Evolutionary conservation across 352 stramenopile species (phyloP).

Genomic region (Phytophthora ramorum): DNA sequence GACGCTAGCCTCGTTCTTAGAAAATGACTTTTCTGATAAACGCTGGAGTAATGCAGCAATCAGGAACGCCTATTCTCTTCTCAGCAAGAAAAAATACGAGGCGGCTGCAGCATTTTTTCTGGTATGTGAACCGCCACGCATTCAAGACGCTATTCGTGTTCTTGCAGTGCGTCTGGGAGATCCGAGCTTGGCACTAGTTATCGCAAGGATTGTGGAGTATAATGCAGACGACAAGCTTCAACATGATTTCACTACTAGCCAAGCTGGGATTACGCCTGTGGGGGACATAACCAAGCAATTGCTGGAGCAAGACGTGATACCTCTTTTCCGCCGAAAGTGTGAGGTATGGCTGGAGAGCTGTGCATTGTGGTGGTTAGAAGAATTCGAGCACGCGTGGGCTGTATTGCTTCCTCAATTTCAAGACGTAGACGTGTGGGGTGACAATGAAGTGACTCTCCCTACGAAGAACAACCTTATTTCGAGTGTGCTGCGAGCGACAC

Average conservation of each 20-base stretch:
- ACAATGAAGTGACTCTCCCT: conserved; percentile 13
- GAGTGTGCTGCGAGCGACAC: conserved; percentile 53
- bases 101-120: conserved; percentile 93
- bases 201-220: conserved; percentile 90
- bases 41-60: conserved; percentile 89
- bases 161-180: conserved; percentile 90
- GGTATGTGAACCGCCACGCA: conserved; percentile 90
- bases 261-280: conserved; percentile 67
- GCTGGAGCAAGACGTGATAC: conserved; percentile 73
- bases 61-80: conserved; percentile 95
- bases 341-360: conserved; percentile 85
- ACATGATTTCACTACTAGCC: conserved; percentile 62
- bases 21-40: conserved; percentile 85
- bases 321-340: conserved; percentile 59
- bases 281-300: conserved; percentile 60
- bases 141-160: conserved; percentile 93
- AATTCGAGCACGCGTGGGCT: conserved; percentile 83
- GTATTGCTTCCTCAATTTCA: conserved; percentile 74
- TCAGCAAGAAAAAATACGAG: conserved; percentile 94
- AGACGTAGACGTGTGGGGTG: conserved; percentile 55
- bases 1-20: conserved; percentile 78
- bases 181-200: conserved; percentile 88
- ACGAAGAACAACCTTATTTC: conserved; percentile 38
- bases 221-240: conserved; percentile 53
- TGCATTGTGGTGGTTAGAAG: conserved; percentile 84